phyloP scores from a whole-genome alignment of 1,284 basidiomycete species.

The Apiotrichum veenhuisii region DNA sequence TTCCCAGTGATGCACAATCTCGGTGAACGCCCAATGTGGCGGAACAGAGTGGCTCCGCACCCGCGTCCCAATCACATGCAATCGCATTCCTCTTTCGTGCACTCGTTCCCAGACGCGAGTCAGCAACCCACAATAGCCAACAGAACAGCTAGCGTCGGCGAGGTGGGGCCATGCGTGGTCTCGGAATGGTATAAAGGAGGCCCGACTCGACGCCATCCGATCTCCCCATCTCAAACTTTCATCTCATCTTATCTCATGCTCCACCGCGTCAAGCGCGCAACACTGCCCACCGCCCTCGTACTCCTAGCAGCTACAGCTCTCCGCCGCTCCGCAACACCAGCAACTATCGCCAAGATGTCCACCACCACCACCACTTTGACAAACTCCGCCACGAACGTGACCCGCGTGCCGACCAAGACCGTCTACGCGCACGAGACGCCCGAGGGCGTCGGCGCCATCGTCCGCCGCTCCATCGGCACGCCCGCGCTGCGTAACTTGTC shows the following conservation, averaged over 20 bases:
- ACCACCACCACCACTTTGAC: conserved; percentile 8
- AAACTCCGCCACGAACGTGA: conserved; percentile 41
- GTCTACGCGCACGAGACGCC: conserved; percentile 72
- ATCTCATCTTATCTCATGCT: background rate
- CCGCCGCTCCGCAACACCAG: conserved; percentile 4
- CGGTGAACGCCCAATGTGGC: too few species aligned
- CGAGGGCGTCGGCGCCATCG: conserved; percentile 83
- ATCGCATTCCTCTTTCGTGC: too few species aligned
- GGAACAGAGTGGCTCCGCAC: too few species aligned
- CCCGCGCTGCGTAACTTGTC: conserved; percentile 71
- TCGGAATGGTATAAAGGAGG: conserved; percentile 13
- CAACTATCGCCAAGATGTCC: conserved; percentile 3
- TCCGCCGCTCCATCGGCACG: conserved; percentile 85
- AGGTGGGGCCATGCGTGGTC: too few species aligned
- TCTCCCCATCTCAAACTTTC: conserved; percentile 5
- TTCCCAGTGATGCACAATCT: too few species aligned
- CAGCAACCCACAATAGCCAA: background rate
- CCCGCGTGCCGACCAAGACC: conserved; percentile 68
- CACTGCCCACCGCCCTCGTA: background rate
- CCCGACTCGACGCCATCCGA: background rate
- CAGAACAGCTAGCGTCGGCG: too few species aligned
- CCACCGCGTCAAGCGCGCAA: background rate
- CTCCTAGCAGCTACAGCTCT: background rate
- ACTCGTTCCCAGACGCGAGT: background rate
- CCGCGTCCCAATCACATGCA: too few species aligned